Base-by-base conservation (phyloP, 805 yeast species). In the Yamadazyma insecticola region DNA sequence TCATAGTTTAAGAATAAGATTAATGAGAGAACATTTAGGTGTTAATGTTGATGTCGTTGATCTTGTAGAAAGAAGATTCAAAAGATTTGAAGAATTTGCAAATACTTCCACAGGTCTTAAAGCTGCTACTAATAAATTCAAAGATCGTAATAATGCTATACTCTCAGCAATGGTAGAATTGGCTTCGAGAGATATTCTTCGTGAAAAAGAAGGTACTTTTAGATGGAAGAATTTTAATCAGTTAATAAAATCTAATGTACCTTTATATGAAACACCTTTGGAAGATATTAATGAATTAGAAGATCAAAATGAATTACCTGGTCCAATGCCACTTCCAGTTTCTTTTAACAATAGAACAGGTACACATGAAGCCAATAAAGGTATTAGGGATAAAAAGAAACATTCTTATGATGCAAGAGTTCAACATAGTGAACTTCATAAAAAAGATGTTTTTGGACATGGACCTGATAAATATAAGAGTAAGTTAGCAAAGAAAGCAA, bases 11-110 rank as follows among this genome's bases (percentile, higher is more conserved):
- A 72, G 99, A 47, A 75, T 88, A 65, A 72, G 97, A 40, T 67
- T 94, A 30, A 92, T 92, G 98, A 74, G 98, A 42, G 99, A 92
- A 51, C 99, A 92, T 59, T 53, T 92, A 16, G 99, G 98, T 16
- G 81, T 95, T 32, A 94, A 88, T 54, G 92, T 88, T 25, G 97
- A 89, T 56, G 64, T 81, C 11, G 57, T 88, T 16, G 97, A 89
- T 35, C 57, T 82, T 26, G 82, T 87, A 19, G 96, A 88, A 50
- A 68, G 89, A 43, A 70, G 83, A 44, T 81, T 84, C 33, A 50
- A 56, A 12, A 60, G 63, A 29, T 64, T 74, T 39, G 76, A 73
- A 37, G 51, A 53, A 4, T 62, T 64, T 47, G 75, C 78, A 2
- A 45, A 44, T 12, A 55, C 74, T 0, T 30, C 43, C 1, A 50